phyloP scores from a whole-genome alignment of 2,329 filamentous ascomycete species.

The Ophiostoma tasmaniense region DNA sequence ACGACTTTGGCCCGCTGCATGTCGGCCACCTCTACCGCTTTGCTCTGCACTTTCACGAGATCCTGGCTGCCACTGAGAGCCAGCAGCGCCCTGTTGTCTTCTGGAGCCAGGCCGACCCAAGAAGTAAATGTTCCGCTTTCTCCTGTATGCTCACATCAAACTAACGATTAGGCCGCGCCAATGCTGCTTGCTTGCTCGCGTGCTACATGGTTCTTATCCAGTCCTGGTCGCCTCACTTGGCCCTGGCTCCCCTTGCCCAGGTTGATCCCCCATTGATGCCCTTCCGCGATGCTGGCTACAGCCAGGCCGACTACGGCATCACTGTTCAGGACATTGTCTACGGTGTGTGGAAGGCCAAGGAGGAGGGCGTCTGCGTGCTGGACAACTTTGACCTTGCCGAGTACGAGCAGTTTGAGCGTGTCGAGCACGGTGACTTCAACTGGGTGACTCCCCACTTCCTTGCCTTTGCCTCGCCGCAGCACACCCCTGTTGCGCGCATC shows the following conservation, averaged over 20 bases:
- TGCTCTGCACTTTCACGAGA: slow-evolving; percentile 90
- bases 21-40: slow-evolving; percentile 96
- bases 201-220: slow-evolving; percentile 99
- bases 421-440: slow-evolving; percentile 99
- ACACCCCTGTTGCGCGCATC: slow-evolving; percentile 65
- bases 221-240: slow-evolving; percentile 92
- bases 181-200: slow-evolving; percentile 87
- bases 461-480: slow-evolving; percentile 91
- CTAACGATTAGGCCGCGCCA: slow-evolving; percentile 63
- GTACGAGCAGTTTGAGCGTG: slow-evolving; percentile 91
- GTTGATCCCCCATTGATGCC: slow-evolving; percentile 97
- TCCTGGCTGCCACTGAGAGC: slow-evolving; percentile 84
- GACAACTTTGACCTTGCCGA: slow-evolving; percentile 94
- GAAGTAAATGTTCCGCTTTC: slow-evolving; percentile 52
- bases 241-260: slow-evolving; percentile 89
- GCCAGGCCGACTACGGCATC: slow-evolving; percentile 91
- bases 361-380: slow-evolving; percentile 81
- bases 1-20: slow-evolving; percentile 95
- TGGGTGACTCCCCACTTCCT: slow-evolving; percentile 95
- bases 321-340: slow-evolving; percentile 97
- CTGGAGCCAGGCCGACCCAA: slow-evolving; percentile 85
- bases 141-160: no score
- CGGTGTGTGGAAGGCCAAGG: slow-evolving; percentile 97
- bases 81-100: slow-evolving; percentile 87
- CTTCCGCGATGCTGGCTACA: slow-evolving; percentile 96